Percentiles rank a stretch among this genome's conserved stretches.
These are phyloP conservation scores for Geum urbanum DNA, from an alignment of 306 rosid species.

Conservation along the genomic window DNA sequence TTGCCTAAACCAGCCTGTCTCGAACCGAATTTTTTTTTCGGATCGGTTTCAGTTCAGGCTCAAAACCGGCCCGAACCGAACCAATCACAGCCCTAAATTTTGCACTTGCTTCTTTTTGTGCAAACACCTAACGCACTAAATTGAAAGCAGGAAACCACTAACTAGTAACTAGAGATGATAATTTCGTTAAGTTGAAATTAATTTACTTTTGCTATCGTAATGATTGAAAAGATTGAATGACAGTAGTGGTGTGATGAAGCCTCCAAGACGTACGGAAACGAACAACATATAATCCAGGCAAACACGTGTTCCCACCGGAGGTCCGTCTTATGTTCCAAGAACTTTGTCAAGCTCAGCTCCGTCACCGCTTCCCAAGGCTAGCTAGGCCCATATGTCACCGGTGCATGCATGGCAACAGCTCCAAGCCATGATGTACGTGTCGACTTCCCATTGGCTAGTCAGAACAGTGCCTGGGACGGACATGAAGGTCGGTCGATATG, in stretches of 20 bases:
- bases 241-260: no score
- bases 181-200: no score
- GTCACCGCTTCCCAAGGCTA: not conserved
- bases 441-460: not conserved
- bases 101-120: no score
- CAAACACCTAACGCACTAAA: no score
- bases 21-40: no score
- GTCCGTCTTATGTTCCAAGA: not conserved
- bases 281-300: not conserved
- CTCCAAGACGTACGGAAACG: not conserved
- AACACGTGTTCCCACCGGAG: constrained; percentile 14
- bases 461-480: constrained; percentile 15
- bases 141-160: no score
- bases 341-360: not conserved
- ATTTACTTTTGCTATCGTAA: not conserved
- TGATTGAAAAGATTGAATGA: not conserved
- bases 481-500: not conserved
- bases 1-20: no score
- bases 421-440: constrained; percentile 1
- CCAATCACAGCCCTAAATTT: no score
- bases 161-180: no score
- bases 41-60: no score
- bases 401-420: constrained; percentile 1
- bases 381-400: not conserved
- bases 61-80: no score